Evolutionary conservation across 176 grass and related monocot species (phyloP).

Genomic region (Juncus effusus): DNA sequence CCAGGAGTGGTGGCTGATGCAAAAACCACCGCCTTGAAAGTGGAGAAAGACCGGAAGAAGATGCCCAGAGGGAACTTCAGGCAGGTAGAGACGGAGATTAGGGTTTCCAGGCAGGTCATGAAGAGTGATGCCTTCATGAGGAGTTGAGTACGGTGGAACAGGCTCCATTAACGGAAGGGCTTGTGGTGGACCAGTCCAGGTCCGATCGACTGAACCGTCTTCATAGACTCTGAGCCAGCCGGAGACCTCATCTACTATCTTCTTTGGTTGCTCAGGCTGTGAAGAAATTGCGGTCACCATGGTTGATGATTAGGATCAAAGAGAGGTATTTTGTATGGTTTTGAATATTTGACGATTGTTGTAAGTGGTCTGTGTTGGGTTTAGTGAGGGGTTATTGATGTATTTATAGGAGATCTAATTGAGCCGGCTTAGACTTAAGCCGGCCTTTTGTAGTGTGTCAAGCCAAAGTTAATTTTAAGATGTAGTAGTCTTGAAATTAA

Average conservation of each 20-base stretch:
- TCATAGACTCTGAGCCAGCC: conserved; percentile 72
- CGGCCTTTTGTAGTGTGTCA: no score
- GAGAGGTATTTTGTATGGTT: no score
- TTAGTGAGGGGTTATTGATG: no score
- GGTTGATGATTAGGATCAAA: no score
- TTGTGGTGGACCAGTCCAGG: conserved; percentile 60
- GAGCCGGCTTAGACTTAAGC: no score
- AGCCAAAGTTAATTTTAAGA: no score
- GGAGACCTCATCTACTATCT: conserved; percentile 74
- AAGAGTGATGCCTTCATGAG: conserved; percentile 61
- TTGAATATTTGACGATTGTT: no score
- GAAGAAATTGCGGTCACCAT: not conserved
- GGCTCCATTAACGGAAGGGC: conserved; percentile 67
- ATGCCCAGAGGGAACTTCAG: not conserved
- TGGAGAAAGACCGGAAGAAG: conserved; percentile 60
- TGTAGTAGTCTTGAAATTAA: no score
- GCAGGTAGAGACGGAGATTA: conserved; percentile 66
- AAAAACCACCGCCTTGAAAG: conserved; percentile 83
- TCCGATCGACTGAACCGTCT: conserved; percentile 77
- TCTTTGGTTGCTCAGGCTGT: conserved; percentile 1
- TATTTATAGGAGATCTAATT: no score
- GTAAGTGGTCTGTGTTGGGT: no score
- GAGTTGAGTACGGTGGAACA: conserved; percentile 35
- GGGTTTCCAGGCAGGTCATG: conserved; percentile 71
- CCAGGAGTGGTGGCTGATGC: conserved; percentile 67